Evolutionary conservation across 331 rosid genomes (phyloP).

Genomic region (Malus hybrid): DNA sequence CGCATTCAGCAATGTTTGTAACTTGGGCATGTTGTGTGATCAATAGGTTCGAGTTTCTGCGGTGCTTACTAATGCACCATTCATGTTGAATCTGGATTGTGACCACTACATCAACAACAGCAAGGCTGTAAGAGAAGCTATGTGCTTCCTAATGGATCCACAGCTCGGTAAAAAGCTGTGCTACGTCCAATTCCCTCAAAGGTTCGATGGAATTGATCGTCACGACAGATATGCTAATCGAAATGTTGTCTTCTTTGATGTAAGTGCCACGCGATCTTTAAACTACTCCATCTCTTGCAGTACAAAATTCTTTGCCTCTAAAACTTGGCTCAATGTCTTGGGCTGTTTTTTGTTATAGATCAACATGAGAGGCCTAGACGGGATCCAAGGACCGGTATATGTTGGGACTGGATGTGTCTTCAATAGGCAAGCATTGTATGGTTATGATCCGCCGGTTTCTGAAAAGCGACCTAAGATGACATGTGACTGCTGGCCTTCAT

Average conservation of each 20-base stretch:
- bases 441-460: constrained; percentile 67
- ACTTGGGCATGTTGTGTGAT: constrained; percentile 19
- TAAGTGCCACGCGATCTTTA: constrained; percentile 27
- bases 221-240: constrained; percentile 80
- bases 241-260: constrained; percentile 73
- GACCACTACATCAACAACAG: constrained; percentile 95
- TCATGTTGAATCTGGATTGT: constrained; percentile 86
- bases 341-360: constrained; percentile 37
- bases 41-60: constrained; percentile 85
- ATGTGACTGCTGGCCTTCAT: constrained; percentile 86
- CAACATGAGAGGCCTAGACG: constrained; percentile 94
- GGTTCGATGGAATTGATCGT: constrained; percentile 73
- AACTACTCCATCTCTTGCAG: not conserved
- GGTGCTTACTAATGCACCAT: constrained; percentile 90
- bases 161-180: constrained; percentile 68
- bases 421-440: constrained; percentile 85
- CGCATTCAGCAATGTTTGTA: constrained; percentile 1
- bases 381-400: constrained; percentile 95
- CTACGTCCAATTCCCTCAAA: constrained; percentile 87
- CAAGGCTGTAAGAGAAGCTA: constrained; percentile 84
- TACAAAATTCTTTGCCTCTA: not conserved
- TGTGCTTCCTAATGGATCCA: constrained; percentile 96
- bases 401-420: constrained; percentile 94
- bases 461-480: constrained; percentile 71
- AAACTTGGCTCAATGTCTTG: constrained; percentile 13